Evolutionary conservation across 768 basidiomycete species (phyloP), one percentile per base, ranked within the genome.

Genomic region (Termitomyces sp.): DNA sequence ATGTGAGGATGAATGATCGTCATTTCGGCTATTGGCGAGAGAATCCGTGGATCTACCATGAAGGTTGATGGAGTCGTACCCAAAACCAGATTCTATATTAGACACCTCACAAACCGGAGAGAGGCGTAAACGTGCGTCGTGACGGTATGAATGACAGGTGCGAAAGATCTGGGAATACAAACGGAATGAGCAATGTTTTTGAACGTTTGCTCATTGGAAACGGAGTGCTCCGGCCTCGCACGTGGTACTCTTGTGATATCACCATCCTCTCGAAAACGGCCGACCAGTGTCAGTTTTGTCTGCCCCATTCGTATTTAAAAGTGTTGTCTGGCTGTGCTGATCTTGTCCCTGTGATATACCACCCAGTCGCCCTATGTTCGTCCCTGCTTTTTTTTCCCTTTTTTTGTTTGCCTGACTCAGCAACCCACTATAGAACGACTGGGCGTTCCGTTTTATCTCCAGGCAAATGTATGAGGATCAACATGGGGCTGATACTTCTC

Each of bases 151-250:
- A 48, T 57, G 50, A 55, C n/a, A 30, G 32, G 52, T 36, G 9
- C 14, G 33, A 49, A n/a, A 28, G 35, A 38, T 18, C 13, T 44
- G 48, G 38, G 28, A 23, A 51, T 16, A 51, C 52, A 38, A 35
- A 56, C 47, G 58, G 51, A 55, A 53, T 58, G 61, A 58, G 47
- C 58, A 61, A 58, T 58, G 52, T 61, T 57, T 50, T 57, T 64
- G 61, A 64, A 64, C 61, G 63, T 64, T 64, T 61, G 58, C 33
- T 50, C 10, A 30, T 16, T 49, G n/a, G n/a, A 50, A 56, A 61
- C 69, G 69, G 71, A 64, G 65, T 67, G 59, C 61, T 68, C 68
- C 69, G 72, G 64, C 57, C 55, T 63, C 16, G 67, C 72, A 73
- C 73, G 71, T 72, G 74, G 68, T 57, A 6, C 41, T 51, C 44